Conservation (phyloP, 345 rosid genomes). For the Camelina laxa region DNA sequence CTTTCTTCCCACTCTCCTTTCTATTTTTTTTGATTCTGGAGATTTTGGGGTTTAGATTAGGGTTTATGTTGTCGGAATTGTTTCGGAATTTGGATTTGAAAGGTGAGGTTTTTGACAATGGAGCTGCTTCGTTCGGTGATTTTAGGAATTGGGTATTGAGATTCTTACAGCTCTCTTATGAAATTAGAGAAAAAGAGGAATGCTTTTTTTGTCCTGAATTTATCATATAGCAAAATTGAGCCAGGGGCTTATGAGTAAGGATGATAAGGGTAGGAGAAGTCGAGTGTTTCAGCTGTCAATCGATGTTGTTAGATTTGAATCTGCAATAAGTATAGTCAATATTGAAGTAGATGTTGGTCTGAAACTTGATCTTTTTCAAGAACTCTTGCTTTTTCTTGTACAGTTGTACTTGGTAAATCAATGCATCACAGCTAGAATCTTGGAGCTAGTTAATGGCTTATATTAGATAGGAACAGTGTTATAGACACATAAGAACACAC, state of each 20-base stretch:
- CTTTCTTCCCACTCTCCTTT: neutral
- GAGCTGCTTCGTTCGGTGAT: slow-evolving; percentile 6
- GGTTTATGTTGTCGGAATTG: neutral
- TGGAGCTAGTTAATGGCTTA: slow-evolving; percentile 8
- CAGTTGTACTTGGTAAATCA: neutral
- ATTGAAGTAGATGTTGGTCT: neutral
- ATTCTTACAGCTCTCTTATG: neutral
- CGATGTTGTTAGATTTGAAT: slow-evolving; percentile 20
- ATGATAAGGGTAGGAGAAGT: neutral
- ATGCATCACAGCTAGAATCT: neutral
- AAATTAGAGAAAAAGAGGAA: neutral
- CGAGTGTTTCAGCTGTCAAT: neutral
- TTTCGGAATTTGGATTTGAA: neutral
- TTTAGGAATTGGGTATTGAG: neutral
- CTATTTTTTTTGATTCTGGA: neutral
- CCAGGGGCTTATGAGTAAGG: slow-evolving; percentile 2
- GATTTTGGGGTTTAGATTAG: neutral
- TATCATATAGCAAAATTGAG: slow-evolving; percentile 13
- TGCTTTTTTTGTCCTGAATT: neutral
- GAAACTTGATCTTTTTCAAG: neutral
- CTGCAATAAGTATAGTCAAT: neutral
- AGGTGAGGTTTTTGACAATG: neutral
- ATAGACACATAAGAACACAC: neutral
- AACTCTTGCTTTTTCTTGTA: neutral
- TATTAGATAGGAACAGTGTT: neutral